Conservation (phyloP, 768 basidiomycete species). For the Terana coerulea region DNA sequence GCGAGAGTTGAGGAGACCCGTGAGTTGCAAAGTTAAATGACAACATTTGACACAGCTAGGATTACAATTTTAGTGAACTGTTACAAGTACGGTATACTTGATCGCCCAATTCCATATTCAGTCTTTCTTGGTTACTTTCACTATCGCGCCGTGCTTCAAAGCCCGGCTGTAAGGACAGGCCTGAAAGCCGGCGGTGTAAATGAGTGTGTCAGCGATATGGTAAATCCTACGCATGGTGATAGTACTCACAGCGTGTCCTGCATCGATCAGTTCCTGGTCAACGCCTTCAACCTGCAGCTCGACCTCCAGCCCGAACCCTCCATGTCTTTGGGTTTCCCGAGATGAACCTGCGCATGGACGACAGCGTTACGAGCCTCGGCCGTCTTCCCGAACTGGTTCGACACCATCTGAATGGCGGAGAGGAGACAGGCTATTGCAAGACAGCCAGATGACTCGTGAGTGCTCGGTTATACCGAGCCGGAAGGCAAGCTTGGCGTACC, state of each 20-base stretch:
- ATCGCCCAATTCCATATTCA: neutral
- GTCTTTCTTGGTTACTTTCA: slow-evolving; percentile 47
- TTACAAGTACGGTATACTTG: too few species aligned
- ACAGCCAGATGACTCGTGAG: neutral
- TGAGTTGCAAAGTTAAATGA: too few species aligned
- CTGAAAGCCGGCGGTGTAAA: slow-evolving; percentile 39
- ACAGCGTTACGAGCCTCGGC: slow-evolving; percentile 55
- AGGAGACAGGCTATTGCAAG: slow-evolving; percentile 77
- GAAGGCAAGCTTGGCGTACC: slow-evolving; percentile 18
- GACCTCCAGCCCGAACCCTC: slow-evolving; percentile 66
- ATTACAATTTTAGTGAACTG: too few species aligned
- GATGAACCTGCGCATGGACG: slow-evolving; percentile 57
- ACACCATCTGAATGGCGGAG: slow-evolving; percentile 62
- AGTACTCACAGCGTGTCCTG: slow-evolving; percentile 66
- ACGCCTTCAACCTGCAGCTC: slow-evolving; percentile 70
- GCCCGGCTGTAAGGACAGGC: slow-evolving; percentile 70
- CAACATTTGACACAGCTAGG: too few species aligned
- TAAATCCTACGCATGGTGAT: neutral
- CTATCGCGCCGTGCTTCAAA: slow-evolving; percentile 50
- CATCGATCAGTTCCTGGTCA: slow-evolving; percentile 58
- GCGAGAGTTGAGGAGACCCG: too few species aligned
- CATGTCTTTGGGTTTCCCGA: slow-evolving; percentile 56
- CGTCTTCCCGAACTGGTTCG: slow-evolving; percentile 48
- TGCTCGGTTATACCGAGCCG: neutral
- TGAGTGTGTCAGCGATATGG: neutral